These are phyloP conservation scores for Lepidopterella palustris DNA, from an alignment of 495 filamentous ascomycete genomes.

Conservation along the genomic window DNA sequence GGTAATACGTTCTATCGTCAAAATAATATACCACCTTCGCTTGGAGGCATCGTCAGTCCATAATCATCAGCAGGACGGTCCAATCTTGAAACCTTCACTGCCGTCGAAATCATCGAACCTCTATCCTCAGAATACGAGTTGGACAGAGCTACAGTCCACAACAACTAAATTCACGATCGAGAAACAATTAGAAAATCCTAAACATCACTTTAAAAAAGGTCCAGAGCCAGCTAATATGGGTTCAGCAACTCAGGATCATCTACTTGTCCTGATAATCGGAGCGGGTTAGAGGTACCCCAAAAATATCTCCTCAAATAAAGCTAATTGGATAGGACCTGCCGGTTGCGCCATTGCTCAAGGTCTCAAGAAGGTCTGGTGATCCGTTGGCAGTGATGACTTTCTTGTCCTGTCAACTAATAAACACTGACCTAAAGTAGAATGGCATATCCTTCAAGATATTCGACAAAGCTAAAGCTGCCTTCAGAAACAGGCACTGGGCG, in stretches of 20 bases:
- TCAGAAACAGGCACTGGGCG: slow-evolving; percentile 12
- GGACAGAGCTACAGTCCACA: not conserved
- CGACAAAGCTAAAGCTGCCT: slow-evolving; percentile 10
- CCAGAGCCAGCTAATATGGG: not conserved
- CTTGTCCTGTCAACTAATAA: not conserved
- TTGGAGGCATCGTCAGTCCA: no score
- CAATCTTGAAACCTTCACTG: no score
- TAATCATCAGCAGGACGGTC: no score
- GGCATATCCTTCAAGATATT: slow-evolving; percentile 15
- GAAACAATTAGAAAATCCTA: not conserved
- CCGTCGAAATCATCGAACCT: not conserved
- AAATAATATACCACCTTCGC: no score
- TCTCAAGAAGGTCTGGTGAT: slow-evolving; percentile 13
- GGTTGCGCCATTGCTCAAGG: slow-evolving; percentile 19
- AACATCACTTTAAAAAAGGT: not conserved
- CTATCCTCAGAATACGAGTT: not conserved
- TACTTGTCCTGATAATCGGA: not conserved
- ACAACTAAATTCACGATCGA: not conserved
- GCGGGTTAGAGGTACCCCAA: not conserved
- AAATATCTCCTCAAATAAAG: not conserved
- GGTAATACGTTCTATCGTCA: no score
- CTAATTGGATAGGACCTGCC: slow-evolving; percentile 7
- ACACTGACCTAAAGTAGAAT: no score
- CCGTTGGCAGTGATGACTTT: not conserved
- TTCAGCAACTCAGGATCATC: not conserved